phyloP scores from a whole-genome alignment of 805 yeast species.

The Scheffersomyces lignosus region DNA sequence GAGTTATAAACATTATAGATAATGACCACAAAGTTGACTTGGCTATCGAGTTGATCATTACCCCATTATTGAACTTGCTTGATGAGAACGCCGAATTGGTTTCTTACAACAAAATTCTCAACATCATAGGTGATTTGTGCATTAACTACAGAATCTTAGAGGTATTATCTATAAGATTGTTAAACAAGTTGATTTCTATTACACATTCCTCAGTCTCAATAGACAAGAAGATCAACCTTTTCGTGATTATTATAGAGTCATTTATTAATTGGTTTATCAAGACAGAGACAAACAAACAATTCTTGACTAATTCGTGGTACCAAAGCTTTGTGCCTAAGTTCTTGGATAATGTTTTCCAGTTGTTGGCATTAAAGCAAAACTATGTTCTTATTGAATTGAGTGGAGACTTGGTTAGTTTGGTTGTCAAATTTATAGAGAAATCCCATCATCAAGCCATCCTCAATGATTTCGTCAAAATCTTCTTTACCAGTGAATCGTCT shows the following conservation, averaged over 20 bases:
- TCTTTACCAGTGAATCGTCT: conserved; percentile 24
- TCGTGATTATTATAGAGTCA: conserved; percentile 12
- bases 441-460: conserved; percentile 48
- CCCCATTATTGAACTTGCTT: conserved; percentile 49
- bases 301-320: conserved; percentile 43
- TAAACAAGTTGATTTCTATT: conserved; percentile 34
- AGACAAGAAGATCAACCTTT: conserved; percentile 6
- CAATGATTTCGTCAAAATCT: conserved; percentile 34
- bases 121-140: conserved; percentile 29
- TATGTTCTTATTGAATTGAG: conserved; percentile 34
- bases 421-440: conserved; percentile 38
- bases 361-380: conserved; percentile 18
- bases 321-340: conserved; percentile 44
- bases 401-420: conserved; percentile 43
- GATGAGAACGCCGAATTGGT: conserved; percentile 17
- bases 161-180: conserved; percentile 41
- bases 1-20: conserved; percentile 51
- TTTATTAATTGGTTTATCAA: conserved; percentile 22
- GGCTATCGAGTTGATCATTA: conserved; percentile 53
- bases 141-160: conserved; percentile 46
- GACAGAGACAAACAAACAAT: conserved; percentile 29
- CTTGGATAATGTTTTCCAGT: conserved; percentile 17
- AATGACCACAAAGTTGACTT: conserved; percentile 23
- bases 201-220: conserved; percentile 6
- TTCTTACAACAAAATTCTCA: conserved; percentile 11